Percentiles rank a stretch among this genome's conserved stretches.
Evolutionary conservation across 164 flowering plant genomes (phyloP).

Genomic region (Piper longum): DNA sequence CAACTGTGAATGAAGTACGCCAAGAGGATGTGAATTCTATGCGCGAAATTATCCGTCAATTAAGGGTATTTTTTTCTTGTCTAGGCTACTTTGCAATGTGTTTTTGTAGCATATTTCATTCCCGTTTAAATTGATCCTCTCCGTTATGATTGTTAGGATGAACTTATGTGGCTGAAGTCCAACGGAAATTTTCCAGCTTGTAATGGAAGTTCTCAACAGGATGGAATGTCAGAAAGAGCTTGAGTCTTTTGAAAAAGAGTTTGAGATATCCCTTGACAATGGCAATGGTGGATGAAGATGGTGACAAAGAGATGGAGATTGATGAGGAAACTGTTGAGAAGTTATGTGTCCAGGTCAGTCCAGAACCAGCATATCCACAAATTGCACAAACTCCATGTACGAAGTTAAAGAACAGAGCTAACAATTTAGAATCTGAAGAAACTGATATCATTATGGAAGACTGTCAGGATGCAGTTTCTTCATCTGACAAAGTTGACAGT

Average conservation of each 20-base stretch:
- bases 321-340: constrained; percentile 56
- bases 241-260: constrained; percentile 65
- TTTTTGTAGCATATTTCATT: background rate
- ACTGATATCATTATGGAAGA: constrained; percentile 64
- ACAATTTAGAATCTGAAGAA: constrained; percentile 23
- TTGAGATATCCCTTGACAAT: constrained; percentile 40
- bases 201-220: constrained; percentile 50
- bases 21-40: constrained; percentile 77
- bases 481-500: constrained; percentile 20
- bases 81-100: too few relatives aligned
- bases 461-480: constrained; percentile 12
- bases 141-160: constrained; percentile 42
- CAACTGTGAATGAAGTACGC: constrained; percentile 84
- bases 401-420: background rate
- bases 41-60: constrained; percentile 80
- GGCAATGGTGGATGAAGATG: constrained; percentile 62
- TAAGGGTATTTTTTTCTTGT: constrained; percentile 33
- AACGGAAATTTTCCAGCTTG: constrained; percentile 29
- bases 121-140: background rate
- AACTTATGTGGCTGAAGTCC: constrained; percentile 65
- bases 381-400: background rate
- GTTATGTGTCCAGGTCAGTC: constrained; percentile 24
- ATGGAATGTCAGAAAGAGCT: constrained; percentile 87
- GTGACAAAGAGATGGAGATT: constrained; percentile 29
- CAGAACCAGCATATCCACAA: background rate